A percentile compares a stretch with the other conserved stretches of the same genome.
Evolutionary conservation across 768 basidiomycete genomes (phyloP).

Genomic region (Collybia mongolica): DNA sequence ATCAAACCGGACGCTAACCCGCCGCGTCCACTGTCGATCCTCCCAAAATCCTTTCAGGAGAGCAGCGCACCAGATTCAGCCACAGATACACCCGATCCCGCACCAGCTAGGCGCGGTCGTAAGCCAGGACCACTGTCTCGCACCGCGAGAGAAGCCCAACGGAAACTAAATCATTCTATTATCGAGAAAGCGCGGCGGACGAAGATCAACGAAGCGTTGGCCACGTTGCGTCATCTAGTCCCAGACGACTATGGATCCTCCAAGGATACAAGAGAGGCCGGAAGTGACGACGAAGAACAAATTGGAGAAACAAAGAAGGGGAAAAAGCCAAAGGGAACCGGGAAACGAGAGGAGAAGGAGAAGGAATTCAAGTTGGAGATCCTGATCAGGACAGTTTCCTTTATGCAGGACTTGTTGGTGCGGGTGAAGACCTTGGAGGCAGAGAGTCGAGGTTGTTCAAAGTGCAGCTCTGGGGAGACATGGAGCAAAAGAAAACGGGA

Average conservation of each 20-base stretch:
- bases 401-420: constrained; percentile 67
- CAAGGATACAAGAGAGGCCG: constrained; percentile 1
- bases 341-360: constrained; percentile 59
- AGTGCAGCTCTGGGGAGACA: constrained; percentile 16
- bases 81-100: constrained; percentile 5
- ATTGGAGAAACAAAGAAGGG: constrained; percentile 35
- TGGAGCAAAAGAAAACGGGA: constrained; percentile 14
- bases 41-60: constrained; percentile 16
- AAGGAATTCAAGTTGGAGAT: constrained; percentile 95
- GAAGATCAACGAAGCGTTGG: constrained; percentile 92
- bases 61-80: not conserved
- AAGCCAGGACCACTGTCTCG: constrained; percentile 75
- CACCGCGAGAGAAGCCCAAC: constrained; percentile 78
- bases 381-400: constrained; percentile 77
- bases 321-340: constrained; percentile 29
- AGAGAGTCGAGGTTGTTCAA: constrained; percentile 22
- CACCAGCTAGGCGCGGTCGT: constrained; percentile 60
- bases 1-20: constrained; percentile 6
- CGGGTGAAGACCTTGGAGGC: constrained; percentile 44
- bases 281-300: constrained; percentile 32
- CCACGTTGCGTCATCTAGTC: constrained; percentile 74
- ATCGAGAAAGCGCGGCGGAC: constrained; percentile 94
- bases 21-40: constrained; percentile 16
- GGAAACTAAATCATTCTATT: constrained; percentile 91
- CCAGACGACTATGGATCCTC: constrained; percentile 50